Evolutionary conservation across 2,329 filamentous ascomycete species (phyloP), one percentile per base, ranked within the genome.

Genomic region (Ascochyta rabiei): DNA sequence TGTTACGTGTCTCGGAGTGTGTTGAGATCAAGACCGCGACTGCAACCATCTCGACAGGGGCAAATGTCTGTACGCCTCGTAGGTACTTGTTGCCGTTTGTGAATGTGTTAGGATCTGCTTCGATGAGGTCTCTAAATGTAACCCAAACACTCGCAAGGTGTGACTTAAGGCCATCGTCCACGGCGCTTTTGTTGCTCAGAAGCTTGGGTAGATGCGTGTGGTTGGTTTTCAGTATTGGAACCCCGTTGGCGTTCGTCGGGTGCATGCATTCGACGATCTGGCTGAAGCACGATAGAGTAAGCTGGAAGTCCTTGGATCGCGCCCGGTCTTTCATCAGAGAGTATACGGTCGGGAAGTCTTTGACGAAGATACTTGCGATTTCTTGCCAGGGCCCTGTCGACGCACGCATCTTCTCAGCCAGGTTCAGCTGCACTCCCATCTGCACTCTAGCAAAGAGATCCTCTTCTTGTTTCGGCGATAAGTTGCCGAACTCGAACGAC

Each of bases 371-470:
- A 43, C 70, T 75, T 0, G 76, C 75, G 16, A 80, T 74, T 8
- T 69, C 72, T 48, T 81, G 79, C 79, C 79, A 81, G 9, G 74
- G 71, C 0, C 78, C 79, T 0, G 72, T 76, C 43, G 74, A 73
- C 18, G 79, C 80, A 42, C 76, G 73, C 64, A 81, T 75, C 59
- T 79, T 80, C 59, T 81, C 80, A 0, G 78, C 79, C 8, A 71
- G 66, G 3, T 73, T 78, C 4, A 81, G 70, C 26, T 75, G 74
- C 6, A 81, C 64, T 8, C 79, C 80, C 54, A 77, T 72, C 47
- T 82, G 79, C 0, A 81, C 79, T 13, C 79, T 68, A 6, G 78
- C 75, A 55, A 81, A 81, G 43, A 81, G 71, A 10, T 80, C 80
- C 50, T 81, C 79, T 56, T 81, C 79, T 47, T 80, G 77, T 12